Evolutionary conservation across 208 protist species (phyloP).

Genomic region (Trypanosoma caninum): DNA sequence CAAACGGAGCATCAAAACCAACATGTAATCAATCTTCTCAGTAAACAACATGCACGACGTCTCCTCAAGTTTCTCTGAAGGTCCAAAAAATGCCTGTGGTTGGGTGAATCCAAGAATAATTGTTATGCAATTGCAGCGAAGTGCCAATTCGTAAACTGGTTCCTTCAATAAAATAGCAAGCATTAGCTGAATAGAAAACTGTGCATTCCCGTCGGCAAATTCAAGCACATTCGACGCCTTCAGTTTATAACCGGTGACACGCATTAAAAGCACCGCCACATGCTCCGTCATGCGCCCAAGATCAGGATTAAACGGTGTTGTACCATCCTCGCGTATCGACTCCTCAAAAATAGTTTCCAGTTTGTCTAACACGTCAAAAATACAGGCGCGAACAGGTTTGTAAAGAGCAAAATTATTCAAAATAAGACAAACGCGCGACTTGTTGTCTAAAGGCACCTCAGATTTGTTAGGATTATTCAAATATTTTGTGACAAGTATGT

Average conservation of each 20-base stretch:
- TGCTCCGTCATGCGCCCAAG: conserved; percentile 92
- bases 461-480: conserved; percentile 73
- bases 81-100: conserved; percentile 86
- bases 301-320: conserved; percentile 87
- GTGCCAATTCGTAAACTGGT: conserved; percentile 85
- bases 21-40: conserved; percentile 86
- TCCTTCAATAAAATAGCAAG: conserved; percentile 90
- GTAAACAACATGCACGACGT: conserved; percentile 82
- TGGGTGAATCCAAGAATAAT: conserved; percentile 87
- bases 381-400: conserved; percentile 48
- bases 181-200: conserved; percentile 91
- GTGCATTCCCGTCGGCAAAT: conserved; percentile 87
- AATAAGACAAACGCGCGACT: conserved; percentile 83
- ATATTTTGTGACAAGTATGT: conserved; percentile 59
- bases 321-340: conserved; percentile 76
- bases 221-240: conserved; percentile 85
- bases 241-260: conserved; percentile 85
- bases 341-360: conserved; percentile 85
- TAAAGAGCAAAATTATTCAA: conserved; percentile 89
- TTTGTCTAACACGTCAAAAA: conserved; percentile 75
- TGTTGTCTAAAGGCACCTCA: conserved; percentile 73
- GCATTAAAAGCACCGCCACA: conserved; percentile 89
- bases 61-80: conserved; percentile 57
- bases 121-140: conserved; percentile 89
- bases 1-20: conserved; percentile 83